Evolutionary conservation across 306 rosid species (phyloP), one percentile per base, ranked within the genome.

Genomic region (Citrullus mucosospermus): DNA sequence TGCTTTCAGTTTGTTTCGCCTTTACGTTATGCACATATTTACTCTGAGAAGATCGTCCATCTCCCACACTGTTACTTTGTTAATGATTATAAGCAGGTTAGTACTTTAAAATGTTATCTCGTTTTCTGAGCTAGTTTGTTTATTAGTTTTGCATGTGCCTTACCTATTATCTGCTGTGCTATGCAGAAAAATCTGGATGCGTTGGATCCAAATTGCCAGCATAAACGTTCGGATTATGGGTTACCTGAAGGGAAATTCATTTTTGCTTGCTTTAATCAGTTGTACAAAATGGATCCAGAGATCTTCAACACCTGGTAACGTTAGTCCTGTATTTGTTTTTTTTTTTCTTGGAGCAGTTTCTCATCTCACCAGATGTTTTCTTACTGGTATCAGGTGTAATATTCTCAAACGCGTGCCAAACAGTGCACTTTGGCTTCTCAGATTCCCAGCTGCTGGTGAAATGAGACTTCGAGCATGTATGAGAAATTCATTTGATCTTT

Each of bases 241-340:
- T 92, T 94, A 39, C 98, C 98, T 6, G 97, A 92, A 81, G 92
- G 90, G 72, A 94, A 92, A 82, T 94, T 94, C 81, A 85, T 94
- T 80, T 94, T 94, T 84, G 99, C 98, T 60, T 90, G 98, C 88
- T 96, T 96, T 88, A 96, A 92, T 81, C 99, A 96, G 83, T 85
- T 96, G 59, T 96, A 96, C 91, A 96, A 96, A 86, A 96, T 96
- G 99, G 99, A 96, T 87, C 99, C 99, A 56, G 99, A 96, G 80
- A 92, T 96, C 79, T 90, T 92, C 66, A 85, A 84, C 81, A 81
- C 97, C 75, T 96, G 99, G 99, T 96, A 96, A 86, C 39, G n/a
- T 5, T 22, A 34, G 74, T 17, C 55, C 57, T 34, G 46, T 39
- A 66, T 65, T 61, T 6, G 69, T 46, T 1, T 46, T 46, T 10